Evolutionary conservation across 108 stramenopile genomes (phyloP).

Genomic region (Mediolabrus comicus): DNA sequence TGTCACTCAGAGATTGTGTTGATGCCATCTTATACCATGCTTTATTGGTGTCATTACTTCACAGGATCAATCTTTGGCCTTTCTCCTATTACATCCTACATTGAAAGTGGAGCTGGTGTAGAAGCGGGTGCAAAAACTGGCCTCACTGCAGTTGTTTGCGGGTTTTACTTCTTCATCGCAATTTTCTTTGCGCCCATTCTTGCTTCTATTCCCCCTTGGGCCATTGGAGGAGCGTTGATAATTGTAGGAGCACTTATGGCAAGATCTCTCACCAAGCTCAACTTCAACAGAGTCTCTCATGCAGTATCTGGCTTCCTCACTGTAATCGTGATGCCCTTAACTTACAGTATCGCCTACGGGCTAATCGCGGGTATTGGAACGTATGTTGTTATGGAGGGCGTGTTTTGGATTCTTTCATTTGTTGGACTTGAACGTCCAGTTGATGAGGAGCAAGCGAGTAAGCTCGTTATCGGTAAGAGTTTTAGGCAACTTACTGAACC

Average conservation of each 20-base stretch:
- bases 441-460: background rate
- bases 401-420: constrained; percentile 33
- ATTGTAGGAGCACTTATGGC: constrained; percentile 79
- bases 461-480: background rate
- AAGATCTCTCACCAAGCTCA: constrained; percentile 53
- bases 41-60: background rate
- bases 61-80: constrained; percentile 59
- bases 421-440: constrained; percentile 42
- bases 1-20: background rate
- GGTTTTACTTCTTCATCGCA: constrained; percentile 53
- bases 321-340: constrained; percentile 82
- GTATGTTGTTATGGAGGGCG: constrained; percentile 22
- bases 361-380: constrained; percentile 60
- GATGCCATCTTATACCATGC: background rate
- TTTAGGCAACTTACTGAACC: background rate
- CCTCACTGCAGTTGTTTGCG: constrained; percentile 53
- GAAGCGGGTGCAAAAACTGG: constrained; percentile 64
- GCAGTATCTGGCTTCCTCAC: constrained; percentile 83
- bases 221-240: constrained; percentile 81
- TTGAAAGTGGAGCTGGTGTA: constrained; percentile 70
- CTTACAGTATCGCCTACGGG: constrained; percentile 82
- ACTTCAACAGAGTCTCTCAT: constrained; percentile 69
- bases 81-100: constrained; percentile 65
- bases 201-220: constrained; percentile 80
- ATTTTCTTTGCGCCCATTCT: constrained; percentile 85